A percentile compares a stretch with the other conserved stretches of the same genome.
These are phyloP conservation scores for Xylaria sp. DNA, from an alignment of 2,329 filamentous ascomycete genomes.

Conservation along the genomic window DNA sequence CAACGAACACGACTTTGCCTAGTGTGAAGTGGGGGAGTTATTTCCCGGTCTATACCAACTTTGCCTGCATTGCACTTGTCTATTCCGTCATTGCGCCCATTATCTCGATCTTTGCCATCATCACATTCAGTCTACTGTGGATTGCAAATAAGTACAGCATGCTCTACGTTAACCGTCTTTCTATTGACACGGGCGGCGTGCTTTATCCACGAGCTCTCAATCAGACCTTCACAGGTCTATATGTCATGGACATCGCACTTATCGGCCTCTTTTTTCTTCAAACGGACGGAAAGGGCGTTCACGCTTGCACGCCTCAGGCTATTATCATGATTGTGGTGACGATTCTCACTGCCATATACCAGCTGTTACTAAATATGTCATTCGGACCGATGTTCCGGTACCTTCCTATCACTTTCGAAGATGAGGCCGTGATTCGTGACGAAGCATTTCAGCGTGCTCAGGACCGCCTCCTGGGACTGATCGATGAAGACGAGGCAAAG, in stretches of 20 bases:
- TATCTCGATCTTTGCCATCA: constrained; percentile 91
- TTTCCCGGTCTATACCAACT: constrained; percentile 96
- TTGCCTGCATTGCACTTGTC: constrained; percentile 90
- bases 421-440: constrained; percentile 92
- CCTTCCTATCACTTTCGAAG: constrained; percentile 93
- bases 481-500: constrained; percentile 60
- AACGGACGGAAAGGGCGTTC: constrained; percentile 62
- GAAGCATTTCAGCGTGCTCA: constrained; percentile 87
- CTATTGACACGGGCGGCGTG: constrained; percentile 90
- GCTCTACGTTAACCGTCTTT: constrained; percentile 91
- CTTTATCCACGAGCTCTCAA: constrained; percentile 94
- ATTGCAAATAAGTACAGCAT: constrained; percentile 97
- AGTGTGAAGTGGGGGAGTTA: constrained; percentile 90
- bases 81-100: constrained; percentile 91
- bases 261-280: constrained; percentile 91
- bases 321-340: constrained; percentile 84
- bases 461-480: constrained; percentile 72
- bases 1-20: constrained; percentile 80
- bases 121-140: constrained; percentile 93
- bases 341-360: constrained; percentile 78
- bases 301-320: constrained; percentile 78
- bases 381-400: constrained; percentile 90
- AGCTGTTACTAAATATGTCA: constrained; percentile 81
- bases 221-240: constrained; percentile 93
- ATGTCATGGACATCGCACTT: constrained; percentile 92